phyloP scores from a whole-genome alignment of 345 rosid genomes.

The Anacardium occidentale region DNA sequence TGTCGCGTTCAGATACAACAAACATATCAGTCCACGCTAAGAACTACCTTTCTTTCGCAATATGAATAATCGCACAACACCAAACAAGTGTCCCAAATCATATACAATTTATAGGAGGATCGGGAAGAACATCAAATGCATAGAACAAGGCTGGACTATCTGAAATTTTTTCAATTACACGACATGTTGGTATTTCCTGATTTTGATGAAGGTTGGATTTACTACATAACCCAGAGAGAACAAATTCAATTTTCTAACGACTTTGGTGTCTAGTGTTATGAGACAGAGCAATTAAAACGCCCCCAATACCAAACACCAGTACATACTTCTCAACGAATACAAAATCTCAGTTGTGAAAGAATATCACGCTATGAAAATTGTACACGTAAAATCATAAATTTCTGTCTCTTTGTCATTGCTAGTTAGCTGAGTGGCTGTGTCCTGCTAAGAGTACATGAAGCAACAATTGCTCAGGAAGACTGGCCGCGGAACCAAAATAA shows the following conservation, averaged over 20 bases:
- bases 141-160: too few relatives aligned
- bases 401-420: conserved; percentile 18
- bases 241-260: too few relatives aligned
- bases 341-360: conserved; percentile 26
- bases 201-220: background rate
- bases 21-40: too few relatives aligned
- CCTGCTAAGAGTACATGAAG: conserved; percentile 7
- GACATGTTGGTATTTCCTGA: conserved; percentile 4
- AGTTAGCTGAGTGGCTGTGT: conserved; percentile 10
- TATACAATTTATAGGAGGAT: background rate
- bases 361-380: conserved; percentile 28
- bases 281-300: background rate
- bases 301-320: background rate
- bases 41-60: background rate
- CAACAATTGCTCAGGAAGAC: conserved; percentile 5
- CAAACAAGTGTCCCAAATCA: background rate
- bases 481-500: conserved; percentile 13
- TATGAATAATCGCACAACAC: background rate
- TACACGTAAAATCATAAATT: conserved; percentile 13
- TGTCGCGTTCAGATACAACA: too few relatives aligned
- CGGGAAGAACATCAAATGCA: background rate
- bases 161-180: background rate
- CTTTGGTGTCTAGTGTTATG: background rate
- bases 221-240: background rate
- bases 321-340: conserved; percentile 27